phyloP scores from a whole-genome alignment of 2,329 filamentous ascomycete genomes.

The Xylariaceae sp. region DNA sequence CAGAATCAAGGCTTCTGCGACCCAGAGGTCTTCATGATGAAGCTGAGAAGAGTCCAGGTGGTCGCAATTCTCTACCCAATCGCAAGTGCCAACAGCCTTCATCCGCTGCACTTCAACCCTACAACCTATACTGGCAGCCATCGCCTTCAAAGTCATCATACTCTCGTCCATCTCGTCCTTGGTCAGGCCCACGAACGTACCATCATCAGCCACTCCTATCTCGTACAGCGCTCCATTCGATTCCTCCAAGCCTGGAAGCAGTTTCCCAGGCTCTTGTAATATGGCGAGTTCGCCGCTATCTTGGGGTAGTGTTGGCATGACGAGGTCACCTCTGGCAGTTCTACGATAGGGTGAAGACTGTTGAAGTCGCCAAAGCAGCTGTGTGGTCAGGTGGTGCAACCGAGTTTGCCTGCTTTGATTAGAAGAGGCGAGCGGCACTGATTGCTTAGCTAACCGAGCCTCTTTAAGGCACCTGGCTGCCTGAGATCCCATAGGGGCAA shows the following conservation, averaged over 20 bases:
- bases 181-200: conserved; percentile 84
- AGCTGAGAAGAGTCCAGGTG: conserved; percentile 34
- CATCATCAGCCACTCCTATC: conserved; percentile 95
- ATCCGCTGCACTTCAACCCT: conserved; percentile 80
- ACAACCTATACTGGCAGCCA: conserved; percentile 93
- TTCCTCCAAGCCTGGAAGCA: conserved; percentile 84
- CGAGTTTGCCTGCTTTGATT: conserved; percentile 80
- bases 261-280: conserved; percentile 58
- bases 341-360: conserved; percentile 93
- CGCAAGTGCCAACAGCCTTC: conserved; percentile 84
- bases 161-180: conserved; percentile 94
- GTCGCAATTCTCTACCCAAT: conserved; percentile 65
- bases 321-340: conserved; percentile 74
- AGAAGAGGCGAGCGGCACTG: conserved; percentile 47
- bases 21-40: conserved; percentile 70
- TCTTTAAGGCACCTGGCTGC: conserved; percentile 38
- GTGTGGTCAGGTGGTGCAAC: conserved; percentile 90
- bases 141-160: conserved; percentile 79
- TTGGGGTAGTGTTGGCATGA: conserved; percentile 77
- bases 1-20: conserved; percentile 87
- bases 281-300: conserved; percentile 54
- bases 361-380: conserved; percentile 91
- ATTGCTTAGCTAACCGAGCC: conserved; percentile 37
- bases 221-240: conserved; percentile 94
- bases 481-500: conserved; percentile 40